Evolutionary conservation across 2,329 filamentous ascomycete genomes (phyloP).

Genomic region (Penicillium thymicola): DNA sequence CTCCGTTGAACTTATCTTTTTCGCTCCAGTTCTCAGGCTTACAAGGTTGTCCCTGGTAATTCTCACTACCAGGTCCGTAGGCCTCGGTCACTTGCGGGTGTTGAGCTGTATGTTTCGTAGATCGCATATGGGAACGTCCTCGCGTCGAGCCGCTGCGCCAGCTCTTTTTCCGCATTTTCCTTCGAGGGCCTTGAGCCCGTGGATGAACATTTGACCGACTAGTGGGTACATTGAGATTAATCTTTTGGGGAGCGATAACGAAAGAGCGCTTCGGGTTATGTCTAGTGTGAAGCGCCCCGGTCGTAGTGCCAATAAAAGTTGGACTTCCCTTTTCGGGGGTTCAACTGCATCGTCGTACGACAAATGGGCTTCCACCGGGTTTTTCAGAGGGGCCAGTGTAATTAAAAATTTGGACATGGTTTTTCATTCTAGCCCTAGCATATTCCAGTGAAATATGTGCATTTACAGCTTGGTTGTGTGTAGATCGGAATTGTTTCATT

Average conservation of each 20-base stretch:
- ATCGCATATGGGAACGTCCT: background rate
- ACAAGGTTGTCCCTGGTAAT: background rate
- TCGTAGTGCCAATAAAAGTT: background rate
- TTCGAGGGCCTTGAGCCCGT: background rate
- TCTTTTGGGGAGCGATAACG: fast-evolving
- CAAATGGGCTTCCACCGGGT: too few species aligned
- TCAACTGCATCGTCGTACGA: background rate
- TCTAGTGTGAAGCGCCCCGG: background rate
- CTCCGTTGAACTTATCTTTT: background rate
- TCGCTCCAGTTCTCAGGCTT: background rate
- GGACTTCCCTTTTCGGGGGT: background rate
- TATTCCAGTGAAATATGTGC: background rate
- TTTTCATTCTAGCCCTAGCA: background rate
- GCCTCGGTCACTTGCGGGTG: background rate
- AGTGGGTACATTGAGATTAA: background rate
- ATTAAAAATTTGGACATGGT: fast-evolving
- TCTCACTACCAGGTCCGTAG: background rate
- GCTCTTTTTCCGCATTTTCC: background rate
- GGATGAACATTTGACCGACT: background rate
- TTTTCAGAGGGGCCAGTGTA: fast-evolving
- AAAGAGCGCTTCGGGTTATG: background rate
- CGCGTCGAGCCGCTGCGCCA: background rate
- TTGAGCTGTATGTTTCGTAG: background rate
- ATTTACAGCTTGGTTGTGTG: background rate
- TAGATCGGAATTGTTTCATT: background rate